Base-by-base conservation (phyloP, 352 stramenopile genomes). In the Pilasporangium apinafurcum region DNA sequence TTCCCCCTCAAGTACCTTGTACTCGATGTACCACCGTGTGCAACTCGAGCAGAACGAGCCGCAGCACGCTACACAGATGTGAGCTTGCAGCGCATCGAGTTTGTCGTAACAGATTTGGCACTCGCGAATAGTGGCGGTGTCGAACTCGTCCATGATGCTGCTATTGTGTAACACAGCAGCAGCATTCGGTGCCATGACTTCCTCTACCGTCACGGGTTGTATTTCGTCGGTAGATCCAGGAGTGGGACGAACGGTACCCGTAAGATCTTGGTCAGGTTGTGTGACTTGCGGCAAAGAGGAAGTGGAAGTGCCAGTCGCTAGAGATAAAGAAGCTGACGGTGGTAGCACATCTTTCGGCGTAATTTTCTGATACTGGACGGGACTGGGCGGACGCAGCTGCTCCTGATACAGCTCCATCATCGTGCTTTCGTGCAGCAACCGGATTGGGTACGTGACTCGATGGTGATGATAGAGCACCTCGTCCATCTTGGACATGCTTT, bases 31-130 rank as follows among this genome's bases (percentile, higher is more conserved):
- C 68, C 65, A 80, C 34, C 70, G 64, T 34, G 71, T 75, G 60
- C 77, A 90, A 31, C 56, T 74, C 18, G 48, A 44, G 36, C 77
- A 90, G 56, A 82, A 86, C 5, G 60, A 55, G 17, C 48, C 50
- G 37, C 39, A 42, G 49, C 77, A 90, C 14, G 48, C 43, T 8
- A 49, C 17, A 36, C 77, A 90, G 32, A 60, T 59, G 31, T 86
- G 68, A 3, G 54, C 39, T 25, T 79, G 59, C 12, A 66, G 27
- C 5, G 55, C 49, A 17, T 83, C 69, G 38, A 86, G 51, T 24
- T 58, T 65, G 37, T 89, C 73, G 30, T 83, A 89, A 60, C 77
- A 89, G 49, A 89, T 85, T 59, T 84, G 68, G 46, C 77, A 89
- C 36, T 84, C 70, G 30, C 51, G 60, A 22, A 38, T 51, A 30